phyloP scores from a whole-genome alignment of 225 moss, liverwort and hornwort species.

The Straminergon stramineum region DNA sequence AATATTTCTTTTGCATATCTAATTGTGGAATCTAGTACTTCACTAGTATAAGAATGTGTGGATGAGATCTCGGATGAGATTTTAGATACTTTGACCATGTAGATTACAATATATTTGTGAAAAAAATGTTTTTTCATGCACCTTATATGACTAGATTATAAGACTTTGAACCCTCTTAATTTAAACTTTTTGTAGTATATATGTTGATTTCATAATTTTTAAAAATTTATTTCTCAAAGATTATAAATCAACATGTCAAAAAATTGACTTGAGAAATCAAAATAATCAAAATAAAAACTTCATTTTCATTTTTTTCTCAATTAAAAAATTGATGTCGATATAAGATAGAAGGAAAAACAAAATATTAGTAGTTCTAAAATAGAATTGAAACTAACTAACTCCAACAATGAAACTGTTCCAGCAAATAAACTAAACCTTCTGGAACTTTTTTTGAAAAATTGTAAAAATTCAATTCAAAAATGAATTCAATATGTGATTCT shows the following conservation, averaged over 20 bases:
- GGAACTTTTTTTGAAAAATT: fast-evolving
- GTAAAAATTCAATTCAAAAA: fast-evolving
- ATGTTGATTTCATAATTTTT: not conserved
- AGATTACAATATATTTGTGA: not conserved
- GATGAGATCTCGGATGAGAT: too few relatives aligned
- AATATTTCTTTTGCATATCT: not conserved
- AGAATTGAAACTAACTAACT: not conserved
- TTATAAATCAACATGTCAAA: not conserved
- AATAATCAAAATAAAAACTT: not conserved
- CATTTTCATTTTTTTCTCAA: not conserved
- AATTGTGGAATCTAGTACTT: not conserved
- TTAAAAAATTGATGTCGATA: fast-evolving
- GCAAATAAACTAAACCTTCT: not conserved
- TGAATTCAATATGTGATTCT: too few relatives aligned
- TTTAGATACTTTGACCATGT: not conserved
- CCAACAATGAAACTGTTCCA: not conserved
- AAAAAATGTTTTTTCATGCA: not conserved
- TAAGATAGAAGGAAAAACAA: not conserved
- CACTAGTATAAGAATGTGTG: not conserved
- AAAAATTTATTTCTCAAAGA: too few relatives aligned
- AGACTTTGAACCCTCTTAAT: not conserved
- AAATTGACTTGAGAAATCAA: not conserved
- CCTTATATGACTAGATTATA: not conserved
- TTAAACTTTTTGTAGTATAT: fast-evolving
- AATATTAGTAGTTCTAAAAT: not conserved